Evolutionary conservation across 1,139 yeast species (phyloP).

Genomic region (Hemisphaericaspora lyxosophila): DNA sequence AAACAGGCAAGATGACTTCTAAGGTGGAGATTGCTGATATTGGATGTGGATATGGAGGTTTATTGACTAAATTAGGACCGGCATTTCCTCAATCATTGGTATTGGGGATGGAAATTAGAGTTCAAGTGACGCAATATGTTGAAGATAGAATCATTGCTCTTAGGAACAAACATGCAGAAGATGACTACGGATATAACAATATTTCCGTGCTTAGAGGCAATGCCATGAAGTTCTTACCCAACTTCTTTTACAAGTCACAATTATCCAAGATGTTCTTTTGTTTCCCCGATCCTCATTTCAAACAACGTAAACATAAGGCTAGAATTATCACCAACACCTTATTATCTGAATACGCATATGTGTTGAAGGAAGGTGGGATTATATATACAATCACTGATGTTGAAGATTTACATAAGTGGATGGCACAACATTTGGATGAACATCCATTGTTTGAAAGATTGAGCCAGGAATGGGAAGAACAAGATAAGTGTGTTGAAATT

Average conservation of each 20-base stretch:
- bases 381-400: constrained; percentile 96
- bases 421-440: constrained; percentile 85
- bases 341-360: constrained; percentile 89
- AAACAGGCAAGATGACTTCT: constrained; percentile 33
- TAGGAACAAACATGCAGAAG: constrained; percentile 42
- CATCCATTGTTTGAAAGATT: constrained; percentile 91
- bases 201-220: constrained; percentile 90
- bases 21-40: constrained; percentile 90
- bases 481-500: constrained; percentile 77
- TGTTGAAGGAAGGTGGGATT: constrained; percentile 81
- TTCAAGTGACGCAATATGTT: constrained; percentile 94
- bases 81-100: constrained; percentile 70
- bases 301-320: constrained; percentile 95
- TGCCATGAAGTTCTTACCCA: constrained; percentile 96
- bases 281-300: constrained; percentile 99
- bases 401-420: constrained; percentile 90
- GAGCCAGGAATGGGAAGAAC: constrained; percentile 71
- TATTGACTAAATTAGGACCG: constrained; percentile 76
- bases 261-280: constrained; percentile 92
- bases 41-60: constrained; percentile 98
- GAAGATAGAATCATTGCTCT: constrained; percentile 92
- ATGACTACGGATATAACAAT: constrained; percentile 58
- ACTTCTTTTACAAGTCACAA: constrained; percentile 80
- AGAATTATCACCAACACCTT: constrained; percentile 89
- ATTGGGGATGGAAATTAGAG: constrained; percentile 95